Base-by-base conservation (phyloP, 2,329 filamentous ascomycete species). In the Microcera coccophila region DNA sequence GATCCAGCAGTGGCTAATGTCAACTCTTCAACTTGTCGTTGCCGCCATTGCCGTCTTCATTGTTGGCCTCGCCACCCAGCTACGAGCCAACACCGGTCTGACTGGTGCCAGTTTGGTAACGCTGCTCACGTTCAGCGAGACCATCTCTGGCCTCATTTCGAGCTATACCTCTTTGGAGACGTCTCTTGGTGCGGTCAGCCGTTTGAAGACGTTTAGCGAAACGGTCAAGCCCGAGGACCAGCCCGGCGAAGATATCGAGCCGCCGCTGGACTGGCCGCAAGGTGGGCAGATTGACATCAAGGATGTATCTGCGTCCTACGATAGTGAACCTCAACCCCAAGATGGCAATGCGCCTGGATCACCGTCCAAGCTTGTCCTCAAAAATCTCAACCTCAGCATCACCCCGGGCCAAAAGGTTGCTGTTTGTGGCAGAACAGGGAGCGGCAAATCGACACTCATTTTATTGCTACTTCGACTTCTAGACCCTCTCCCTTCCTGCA, bases 1-100 rank as follows among this genome's bases (percentile, higher is more conserved):
- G 53, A 72, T 82, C 21, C 79, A 83, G 54, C 69, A 72, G 31
- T 83, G 79, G 78, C 66, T 82, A 0, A 67, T 58, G 0, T 64
- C 82, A 1, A 68, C 71, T 0, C 61, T 82, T 2, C 66, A 75
- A 37, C 48, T 78, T 3, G 54, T 78, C 0, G 72, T 79, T 0
- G 70, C 73, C 0, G 62, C 63, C 2, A 61, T 80, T 12, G 73
- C 74, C 1, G 61, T 73, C 1, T 45, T 73, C 2, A 56, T 81
- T 0, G 68, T 80, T 2, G 37, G 49, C 1, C 59, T 81, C 1
- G 69, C 74, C 0, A 76, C 76, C 0, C 64, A 68, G 42, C 48
- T 70, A 14, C 58, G 58, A 4, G 55, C 61, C 3, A 64, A 59
- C 34, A 56, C 64, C 1, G 67, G 62, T 1, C 64, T 71, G 35